Percentiles rank a stretch among this genome's conserved stretches.
Evolutionary conservation across 257 asterid genomes (phyloP).

Genomic region (Lycium barbarum): DNA sequence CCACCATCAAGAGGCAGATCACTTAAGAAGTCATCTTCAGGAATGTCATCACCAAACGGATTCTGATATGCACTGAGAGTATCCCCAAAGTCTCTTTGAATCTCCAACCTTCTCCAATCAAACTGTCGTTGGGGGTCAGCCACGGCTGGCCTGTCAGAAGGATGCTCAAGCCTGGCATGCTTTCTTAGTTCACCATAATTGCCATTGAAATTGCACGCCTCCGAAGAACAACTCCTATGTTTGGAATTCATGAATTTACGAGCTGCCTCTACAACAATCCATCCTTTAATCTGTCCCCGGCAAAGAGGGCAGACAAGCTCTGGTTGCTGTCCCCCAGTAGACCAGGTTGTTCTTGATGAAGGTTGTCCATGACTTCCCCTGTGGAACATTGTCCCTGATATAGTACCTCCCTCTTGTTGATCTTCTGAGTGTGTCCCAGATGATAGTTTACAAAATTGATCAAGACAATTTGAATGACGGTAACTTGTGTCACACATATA

Average conservation of each 20-base stretch:
- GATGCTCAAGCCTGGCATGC: slow-evolving; percentile 80
- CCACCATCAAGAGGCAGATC: slow-evolving; percentile 40
- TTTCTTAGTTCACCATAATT: slow-evolving; percentile 64
- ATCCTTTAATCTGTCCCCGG: slow-evolving; percentile 64
- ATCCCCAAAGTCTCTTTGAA: slow-evolving; percentile 59
- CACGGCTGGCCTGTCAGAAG: slow-evolving; percentile 60
- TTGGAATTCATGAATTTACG: slow-evolving; percentile 63
- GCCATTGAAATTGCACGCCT: slow-evolving; percentile 65
- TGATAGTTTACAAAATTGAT: slow-evolving; percentile 59
- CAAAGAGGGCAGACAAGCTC: slow-evolving; percentile 75
- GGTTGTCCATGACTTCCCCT: slow-evolving; percentile 28
- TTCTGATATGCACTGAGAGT: slow-evolving; percentile 55
- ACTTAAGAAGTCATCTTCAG: slow-evolving; percentile 34
- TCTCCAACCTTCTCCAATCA: slow-evolving; percentile 65
- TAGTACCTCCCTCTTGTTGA: slow-evolving; percentile 24
- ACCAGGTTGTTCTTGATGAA: slow-evolving; percentile 26
- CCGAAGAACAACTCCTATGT: slow-evolving; percentile 67
- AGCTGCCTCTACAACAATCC: slow-evolving; percentile 52
- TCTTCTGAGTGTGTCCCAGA: slow-evolving; percentile 35
- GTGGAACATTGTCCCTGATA: neutral
- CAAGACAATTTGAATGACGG: slow-evolving; percentile 80
- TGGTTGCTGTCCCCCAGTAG: slow-evolving; percentile 27
- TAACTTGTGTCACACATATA: slow-evolving; percentile 84
- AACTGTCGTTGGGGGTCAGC: slow-evolving; percentile 53
- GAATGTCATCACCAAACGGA: slow-evolving; percentile 42